Evolutionary conservation across 2,329 filamentous ascomycete species (phyloP), one percentile per base, ranked within the genome.

Genomic region (Ceratocystis lukuohia): DNA sequence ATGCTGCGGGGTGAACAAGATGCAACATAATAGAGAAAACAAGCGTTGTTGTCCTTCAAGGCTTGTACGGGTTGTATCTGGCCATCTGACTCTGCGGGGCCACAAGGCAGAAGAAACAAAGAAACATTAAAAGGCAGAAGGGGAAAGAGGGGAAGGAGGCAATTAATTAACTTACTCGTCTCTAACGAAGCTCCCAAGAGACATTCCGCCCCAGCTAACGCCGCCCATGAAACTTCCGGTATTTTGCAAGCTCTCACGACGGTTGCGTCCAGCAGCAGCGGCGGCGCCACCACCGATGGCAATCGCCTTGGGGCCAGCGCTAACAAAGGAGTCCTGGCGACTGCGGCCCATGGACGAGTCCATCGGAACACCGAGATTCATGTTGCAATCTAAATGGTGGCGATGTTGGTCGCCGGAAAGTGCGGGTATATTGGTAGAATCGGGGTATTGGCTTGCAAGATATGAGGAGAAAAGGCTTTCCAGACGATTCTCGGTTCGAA

Each of bases 191-290:
- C 93, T 97, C 69, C 93, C 93, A 70, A 97, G 90, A 7, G 93
- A 97, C 68, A 96, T 85, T 70, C 92, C 93, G 74, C 93, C 93
- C 92, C 93, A 99, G 77, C 92, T 96, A 87, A 96, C 91, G 72
- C 93, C 92, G 70, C 86, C 88, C 77, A 86, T 84, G 67, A 87
- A 75, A 72, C 84, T 87, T 62, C 84, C 84, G 17, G 84, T 84
- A 41, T 66, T 66, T 28, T 64, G 65, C 44, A 87, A 74, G 66
- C 80, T 84, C 74, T 87, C 85, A 71, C 84, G 79, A 69, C 84
- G 80, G 65, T 78, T 80, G 69, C 83, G 80, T 72, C 78, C 80
- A 71, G 80, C 79, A 71, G 78, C 76, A 70, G 84, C 82, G 75
- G 83, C 81, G 72, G 85, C 85, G 64, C 83, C 80, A 71, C 85